These are phyloP conservation scores for Schizopora paradoxa DNA, from an alignment of 1,284 basidiomycete species.

Conservation along the genomic window DNA sequence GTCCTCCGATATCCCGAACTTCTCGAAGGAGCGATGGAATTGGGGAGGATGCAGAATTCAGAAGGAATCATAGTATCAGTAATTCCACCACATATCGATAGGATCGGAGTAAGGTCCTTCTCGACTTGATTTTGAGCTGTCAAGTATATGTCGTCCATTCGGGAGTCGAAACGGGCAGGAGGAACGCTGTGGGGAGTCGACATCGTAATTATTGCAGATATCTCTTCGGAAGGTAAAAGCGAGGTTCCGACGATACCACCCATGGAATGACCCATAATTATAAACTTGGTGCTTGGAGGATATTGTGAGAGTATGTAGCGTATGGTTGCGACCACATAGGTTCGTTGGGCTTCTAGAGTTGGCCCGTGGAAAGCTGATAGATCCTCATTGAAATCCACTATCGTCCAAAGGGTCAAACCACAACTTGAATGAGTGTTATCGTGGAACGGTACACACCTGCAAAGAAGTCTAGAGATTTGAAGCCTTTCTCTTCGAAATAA, in stretches of 20 bases:
- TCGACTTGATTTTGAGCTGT: slow-evolving; percentile 34
- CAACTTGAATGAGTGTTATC: neutral
- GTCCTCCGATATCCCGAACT: slow-evolving; percentile 57
- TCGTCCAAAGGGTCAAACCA: slow-evolving; percentile 3
- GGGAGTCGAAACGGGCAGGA: slow-evolving; percentile 82
- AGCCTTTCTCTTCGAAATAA: slow-evolving; percentile 40
- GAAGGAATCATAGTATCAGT: slow-evolving; percentile 92
- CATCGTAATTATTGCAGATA: slow-evolving; percentile 89
- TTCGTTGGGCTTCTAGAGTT: slow-evolving; percentile 80
- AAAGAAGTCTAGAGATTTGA: slow-evolving; percentile 77
- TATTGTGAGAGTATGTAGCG: slow-evolving; percentile 78
- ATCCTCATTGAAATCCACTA: slow-evolving; percentile 97
- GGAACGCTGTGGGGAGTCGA: slow-evolving; percentile 89
- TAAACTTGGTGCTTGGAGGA: slow-evolving; percentile 54
- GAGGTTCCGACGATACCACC: slow-evolving; percentile 90
- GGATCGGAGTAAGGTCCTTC: slow-evolving; percentile 52
- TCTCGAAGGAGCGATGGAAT: slow-evolving; percentile 10
- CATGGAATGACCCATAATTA: slow-evolving; percentile 95
- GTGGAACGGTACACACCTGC: slow-evolving; percentile 70
- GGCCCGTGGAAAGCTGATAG: slow-evolving; percentile 93
- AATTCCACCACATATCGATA: slow-evolving; percentile 90
- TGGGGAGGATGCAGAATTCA: slow-evolving; percentile 73
- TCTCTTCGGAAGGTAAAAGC: slow-evolving; percentile 53
- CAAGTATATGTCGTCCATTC: slow-evolving; percentile 72
- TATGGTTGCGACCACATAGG: slow-evolving; percentile 72